Evolutionary conservation across 2,329 filamentous ascomycete species (phyloP).

Genomic region (Cladosporium sp.): DNA sequence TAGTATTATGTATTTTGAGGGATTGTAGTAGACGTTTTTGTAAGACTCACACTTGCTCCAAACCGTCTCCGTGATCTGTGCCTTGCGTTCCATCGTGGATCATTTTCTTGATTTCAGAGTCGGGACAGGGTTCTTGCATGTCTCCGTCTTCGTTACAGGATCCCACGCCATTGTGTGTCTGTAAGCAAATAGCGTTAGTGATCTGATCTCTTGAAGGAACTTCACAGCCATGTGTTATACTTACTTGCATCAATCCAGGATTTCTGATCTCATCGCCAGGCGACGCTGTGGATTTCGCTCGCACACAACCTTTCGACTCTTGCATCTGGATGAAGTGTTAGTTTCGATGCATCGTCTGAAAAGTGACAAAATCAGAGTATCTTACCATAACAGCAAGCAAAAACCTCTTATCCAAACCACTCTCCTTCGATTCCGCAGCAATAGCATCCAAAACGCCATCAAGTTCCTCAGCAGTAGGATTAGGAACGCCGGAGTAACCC

Average conservation of each 20-base stretch:
- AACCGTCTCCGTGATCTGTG: slow-evolving; percentile 39
- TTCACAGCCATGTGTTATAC: background rate
- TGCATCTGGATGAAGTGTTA: slow-evolving; percentile 1
- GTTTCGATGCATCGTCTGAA: background rate
- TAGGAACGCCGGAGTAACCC: slow-evolving; percentile 10
- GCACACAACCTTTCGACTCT: slow-evolving; percentile 10
- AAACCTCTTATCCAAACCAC: slow-evolving; percentile 4
- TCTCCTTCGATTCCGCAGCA: slow-evolving; percentile 6
- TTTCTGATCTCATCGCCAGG: slow-evolving; percentile 7
- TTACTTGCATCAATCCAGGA: slow-evolving; percentile 11
- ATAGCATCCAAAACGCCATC: slow-evolving; percentile 9
- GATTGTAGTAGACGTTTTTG: too few relatives aligned
- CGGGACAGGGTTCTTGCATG: slow-evolving; percentile 37
- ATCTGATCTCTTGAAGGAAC: too few relatives aligned
- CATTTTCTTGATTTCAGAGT: slow-evolving; percentile 36
- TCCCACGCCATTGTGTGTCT: slow-evolving; percentile 11
- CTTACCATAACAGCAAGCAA: slow-evolving; percentile 8
- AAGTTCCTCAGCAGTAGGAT: slow-evolving; percentile 6
- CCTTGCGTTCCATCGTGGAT: slow-evolving; percentile 42
- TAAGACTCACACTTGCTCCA: slow-evolving; percentile 33
- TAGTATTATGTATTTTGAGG: too few relatives aligned
- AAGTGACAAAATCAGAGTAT: too few relatives aligned
- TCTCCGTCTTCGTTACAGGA: slow-evolving; percentile 17
- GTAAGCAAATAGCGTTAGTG: background rate
- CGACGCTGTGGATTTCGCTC: slow-evolving; percentile 10